Evolutionary conservation across 116 monocot genomes (phyloP), one percentile per base, ranked within the genome.

Genomic region (Phalaenopsis hybrid): DNA sequence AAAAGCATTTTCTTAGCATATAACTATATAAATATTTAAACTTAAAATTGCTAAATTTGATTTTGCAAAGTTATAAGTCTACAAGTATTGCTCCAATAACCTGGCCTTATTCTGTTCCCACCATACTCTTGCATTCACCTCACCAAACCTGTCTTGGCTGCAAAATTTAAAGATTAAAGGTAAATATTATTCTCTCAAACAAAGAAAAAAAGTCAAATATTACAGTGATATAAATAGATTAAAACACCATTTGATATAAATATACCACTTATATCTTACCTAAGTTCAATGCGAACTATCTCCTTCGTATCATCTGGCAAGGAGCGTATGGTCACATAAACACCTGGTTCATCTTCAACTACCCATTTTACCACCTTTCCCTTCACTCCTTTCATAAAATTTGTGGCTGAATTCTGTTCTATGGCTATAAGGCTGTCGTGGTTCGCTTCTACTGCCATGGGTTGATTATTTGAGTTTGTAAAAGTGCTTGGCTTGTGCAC

Each of bases 271-370:
- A 33, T 43, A 44, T 10, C 31, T 87, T 25, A 86, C 90, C 85
- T 81, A 68, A 90, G 81, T 77, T 85, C 83, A 15, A 87, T 83
- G 11, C 90, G 85, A 6, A 81, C 7, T 21, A 90, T 25, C 78
- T 87, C 87, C n/a, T 58, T 83, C 1, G 68, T 84, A n/a, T 85
- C 90, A 23, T 85, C 79, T 0, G 83, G 57, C 49, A 80, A 50
- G 8, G 85, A 79, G 2, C 81, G 79, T 10, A 90, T 15, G 0
- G 82, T 84, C 44, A 90, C 43, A 5, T 74, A 86, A 43, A 88
- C 84, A 23, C 90, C 90, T 0, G 90, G 82, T 57, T 90, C 86
- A 16, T 90, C 90, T 78, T 90, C 90, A 25, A 88, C 82, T 28
- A 86, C 90, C 81, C 87, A 86, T 25, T 86, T 88, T 0, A 51